Evolutionary conservation across 2,329 filamentous ascomycete species (phyloP).

Genomic region (Talaromyces sp.): DNA sequence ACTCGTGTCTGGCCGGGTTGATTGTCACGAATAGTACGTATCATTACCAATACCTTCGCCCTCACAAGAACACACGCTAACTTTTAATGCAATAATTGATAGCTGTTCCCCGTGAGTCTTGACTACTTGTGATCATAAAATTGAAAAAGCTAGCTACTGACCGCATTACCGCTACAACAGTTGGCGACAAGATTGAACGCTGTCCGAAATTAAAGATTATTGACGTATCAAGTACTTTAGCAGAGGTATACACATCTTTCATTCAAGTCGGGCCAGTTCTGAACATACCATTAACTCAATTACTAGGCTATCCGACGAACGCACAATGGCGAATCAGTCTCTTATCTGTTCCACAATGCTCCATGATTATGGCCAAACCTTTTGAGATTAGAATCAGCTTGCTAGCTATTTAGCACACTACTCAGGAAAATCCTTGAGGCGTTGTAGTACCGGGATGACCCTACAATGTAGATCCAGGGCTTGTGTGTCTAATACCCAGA

Average conservation of each 20-base stretch:
- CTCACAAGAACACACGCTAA: slow-evolving; percentile 56
- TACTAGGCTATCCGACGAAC: slow-evolving; percentile 9
- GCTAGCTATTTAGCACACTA: neutral
- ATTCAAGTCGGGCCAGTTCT: neutral
- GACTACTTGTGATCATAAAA: neutral
- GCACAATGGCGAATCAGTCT: slow-evolving; percentile 11
- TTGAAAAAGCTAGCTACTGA: neutral
- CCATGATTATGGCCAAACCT: slow-evolving; percentile 7
- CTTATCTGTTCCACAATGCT: slow-evolving; percentile 11
- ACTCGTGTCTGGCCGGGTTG: slow-evolving; percentile 68
- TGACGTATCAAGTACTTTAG: slow-evolving; percentile 75
- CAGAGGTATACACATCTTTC: slow-evolving; percentile 14
- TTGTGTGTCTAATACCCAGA: neutral
- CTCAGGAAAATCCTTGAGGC: neutral
- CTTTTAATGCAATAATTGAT: slow-evolving; percentile 22
- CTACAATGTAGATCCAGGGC: neutral
- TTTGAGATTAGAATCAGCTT: neutral
- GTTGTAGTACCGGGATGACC: neutral
- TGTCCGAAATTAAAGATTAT: slow-evolving; percentile 83
- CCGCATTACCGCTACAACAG: neutral
- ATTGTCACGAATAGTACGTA: slow-evolving; percentile 61
- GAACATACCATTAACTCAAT: neutral
- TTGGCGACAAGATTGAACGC: slow-evolving; percentile 71
- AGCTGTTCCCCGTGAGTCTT: slow-evolving; percentile 31
- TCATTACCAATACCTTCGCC: no score